Percentiles rank a stretch among this genome's conserved stretches.
These are phyloP conservation scores for Crepidotus variabilis DNA, from an alignment of 768 basidiomycete species.

Conservation along the genomic window DNA sequence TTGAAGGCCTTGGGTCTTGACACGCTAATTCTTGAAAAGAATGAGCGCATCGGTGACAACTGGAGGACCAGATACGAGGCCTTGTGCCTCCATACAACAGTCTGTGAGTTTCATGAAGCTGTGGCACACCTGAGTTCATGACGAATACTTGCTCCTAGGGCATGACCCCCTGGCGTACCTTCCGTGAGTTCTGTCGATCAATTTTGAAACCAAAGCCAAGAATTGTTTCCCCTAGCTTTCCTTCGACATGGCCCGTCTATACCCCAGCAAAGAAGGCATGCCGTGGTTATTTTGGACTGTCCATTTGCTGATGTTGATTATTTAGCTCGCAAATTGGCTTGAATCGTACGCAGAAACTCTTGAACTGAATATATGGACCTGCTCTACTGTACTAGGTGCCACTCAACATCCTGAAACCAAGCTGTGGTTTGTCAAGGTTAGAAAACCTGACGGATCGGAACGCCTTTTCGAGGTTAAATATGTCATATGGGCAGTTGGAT, in stretches of 20 bases:
- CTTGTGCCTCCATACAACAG: constrained; percentile 62
- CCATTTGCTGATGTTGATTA: background rate
- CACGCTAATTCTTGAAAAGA: constrained; percentile 64
- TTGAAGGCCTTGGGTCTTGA: constrained; percentile 55
- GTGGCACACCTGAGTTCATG: too few species aligned
- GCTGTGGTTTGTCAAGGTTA: constrained; percentile 29
- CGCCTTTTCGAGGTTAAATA: constrained; percentile 42
- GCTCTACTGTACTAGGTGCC: constrained; percentile 36
- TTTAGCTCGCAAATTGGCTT: constrained; percentile 60
- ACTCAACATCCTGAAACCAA: constrained; percentile 31
- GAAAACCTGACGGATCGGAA: constrained; percentile 22
- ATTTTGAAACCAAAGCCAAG: background rate
- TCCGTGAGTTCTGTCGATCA: constrained; percentile 16
- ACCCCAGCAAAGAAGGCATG: constrained; percentile 26
- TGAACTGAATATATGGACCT: constrained; percentile 64
- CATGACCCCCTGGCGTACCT: constrained; percentile 59
- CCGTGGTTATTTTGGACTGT: background rate
- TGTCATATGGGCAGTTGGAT: constrained; percentile 34
- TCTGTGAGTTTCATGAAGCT: constrained; percentile 41
- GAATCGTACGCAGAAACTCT: constrained; percentile 57
- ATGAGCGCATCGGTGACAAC: constrained; percentile 55
- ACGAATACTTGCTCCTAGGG: too few species aligned
- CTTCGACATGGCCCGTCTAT: constrained; percentile 28
- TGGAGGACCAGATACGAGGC: constrained; percentile 69
- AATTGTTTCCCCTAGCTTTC: constrained; percentile 13